phyloP scores from a whole-genome alignment of 1,284 basidiomycete species.

The Ustilago bromivora region DNA sequence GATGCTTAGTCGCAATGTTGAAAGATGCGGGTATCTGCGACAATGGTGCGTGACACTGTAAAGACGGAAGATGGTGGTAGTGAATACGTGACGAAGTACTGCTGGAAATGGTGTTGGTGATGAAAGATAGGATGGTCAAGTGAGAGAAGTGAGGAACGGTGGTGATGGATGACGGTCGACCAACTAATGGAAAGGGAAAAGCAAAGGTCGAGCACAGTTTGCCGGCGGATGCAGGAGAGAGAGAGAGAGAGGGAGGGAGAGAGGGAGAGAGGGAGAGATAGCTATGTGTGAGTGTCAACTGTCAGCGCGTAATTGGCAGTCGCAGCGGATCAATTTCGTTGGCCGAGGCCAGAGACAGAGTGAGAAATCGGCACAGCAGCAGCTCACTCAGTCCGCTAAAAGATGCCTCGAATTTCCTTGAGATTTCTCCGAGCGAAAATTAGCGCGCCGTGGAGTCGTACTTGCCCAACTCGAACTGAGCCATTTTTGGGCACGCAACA shows the following conservation, averaged over 20 bases:
- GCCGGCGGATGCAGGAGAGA: no score
- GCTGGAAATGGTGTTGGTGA: neutral
- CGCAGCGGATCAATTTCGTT: no score
- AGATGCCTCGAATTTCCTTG: neutral
- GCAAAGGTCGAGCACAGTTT: no score
- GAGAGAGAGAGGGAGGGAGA: no score
- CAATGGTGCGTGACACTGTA: neutral
- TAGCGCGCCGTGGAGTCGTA: neutral
- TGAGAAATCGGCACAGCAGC: no score
- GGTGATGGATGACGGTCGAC: neutral
- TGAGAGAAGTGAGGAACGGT: neutral
- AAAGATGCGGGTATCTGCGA: neutral
- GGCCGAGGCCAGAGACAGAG: no score
- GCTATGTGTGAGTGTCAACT: no score
- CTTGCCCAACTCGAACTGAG: neutral
- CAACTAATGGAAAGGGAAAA: no score
- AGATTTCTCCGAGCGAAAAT: neutral
- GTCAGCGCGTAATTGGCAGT: no score
- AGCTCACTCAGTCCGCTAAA: neutral
- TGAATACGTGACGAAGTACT: neutral
- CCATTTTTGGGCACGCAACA: neutral
- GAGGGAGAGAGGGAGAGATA: no score
- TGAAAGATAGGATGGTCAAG: neutral
- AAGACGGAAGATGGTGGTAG: neutral
- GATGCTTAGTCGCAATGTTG: neutral